These are phyloP conservation scores for Prunus persica DNA, from an alignment of 306 rosid species.

Conservation along the genomic window Prunus_persica_NCBIv2 NC_034015.1:16078501-16079000, in stretches of 20 bases:
- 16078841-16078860: not conserved
- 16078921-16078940: not conserved
- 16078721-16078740: not conserved
- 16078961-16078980: not conserved
- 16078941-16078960: not conserved
- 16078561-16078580: conserved; percentile 74
- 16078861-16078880: not conserved
- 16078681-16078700: not conserved
- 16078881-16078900: not conserved
- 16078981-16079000: not conserved
- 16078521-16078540: conserved; percentile 61
- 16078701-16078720: not conserved
- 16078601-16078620: conserved; percentile 70
- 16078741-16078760: not conserved
- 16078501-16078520: conserved; percentile 45
- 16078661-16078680: not conserved
- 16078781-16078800: not conserved
- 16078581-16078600: conserved; percentile 75
- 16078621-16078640: conserved; percentile 47
- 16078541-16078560: conserved; percentile 84
- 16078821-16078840: not conserved
- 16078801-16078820: not conserved
- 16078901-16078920: not conserved
- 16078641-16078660: conserved; percentile 4
- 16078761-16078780: not conserved